phyloP scores from a whole-genome alignment of 202 grass and related monocot species.

The Panicum hallii region DNA sequence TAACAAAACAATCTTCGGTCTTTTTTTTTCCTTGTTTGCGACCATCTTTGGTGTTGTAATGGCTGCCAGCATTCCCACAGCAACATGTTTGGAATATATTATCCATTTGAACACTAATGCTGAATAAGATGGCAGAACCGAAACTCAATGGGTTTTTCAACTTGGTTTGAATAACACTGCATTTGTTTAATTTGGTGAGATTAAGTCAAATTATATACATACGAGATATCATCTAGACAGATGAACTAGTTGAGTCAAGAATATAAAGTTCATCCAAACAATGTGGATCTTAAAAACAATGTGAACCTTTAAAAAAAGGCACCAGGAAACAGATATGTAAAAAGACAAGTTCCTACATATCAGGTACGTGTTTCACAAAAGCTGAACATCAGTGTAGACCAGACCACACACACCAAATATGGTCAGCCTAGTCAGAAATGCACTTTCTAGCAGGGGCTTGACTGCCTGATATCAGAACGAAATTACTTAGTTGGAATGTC shows the following conservation, averaged over 20 bases:
- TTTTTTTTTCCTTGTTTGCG: neutral
- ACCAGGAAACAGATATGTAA: no score
- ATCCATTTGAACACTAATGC: neutral
- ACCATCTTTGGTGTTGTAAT: neutral
- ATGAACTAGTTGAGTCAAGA: neutral
- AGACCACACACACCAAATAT: no score
- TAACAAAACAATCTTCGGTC: neutral
- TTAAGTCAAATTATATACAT: neutral
- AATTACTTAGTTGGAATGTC: neutral
- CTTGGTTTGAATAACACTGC: no score
- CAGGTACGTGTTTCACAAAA: no score
- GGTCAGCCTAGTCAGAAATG: no score
- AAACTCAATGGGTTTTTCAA: neutral
- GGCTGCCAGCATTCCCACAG: neutral
- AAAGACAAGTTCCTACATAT: no score
- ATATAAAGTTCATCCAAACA: neutral
- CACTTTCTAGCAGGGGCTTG: no score
- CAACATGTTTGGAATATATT: conserved; percentile 25
- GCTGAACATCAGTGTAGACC: no score
- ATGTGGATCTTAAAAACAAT: no score
- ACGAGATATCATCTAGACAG: neutral
- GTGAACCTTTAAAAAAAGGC: no score
- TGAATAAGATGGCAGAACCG: neutral
- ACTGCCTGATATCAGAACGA: no score
- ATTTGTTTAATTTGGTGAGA: neutral